Percentiles rank a stretch among this genome's conserved stretches.
These are phyloP conservation scores for Tieghemostelium lacteum DNA, from an alignment of 78 protist genomes.

Conservation along the genomic window DNA sequence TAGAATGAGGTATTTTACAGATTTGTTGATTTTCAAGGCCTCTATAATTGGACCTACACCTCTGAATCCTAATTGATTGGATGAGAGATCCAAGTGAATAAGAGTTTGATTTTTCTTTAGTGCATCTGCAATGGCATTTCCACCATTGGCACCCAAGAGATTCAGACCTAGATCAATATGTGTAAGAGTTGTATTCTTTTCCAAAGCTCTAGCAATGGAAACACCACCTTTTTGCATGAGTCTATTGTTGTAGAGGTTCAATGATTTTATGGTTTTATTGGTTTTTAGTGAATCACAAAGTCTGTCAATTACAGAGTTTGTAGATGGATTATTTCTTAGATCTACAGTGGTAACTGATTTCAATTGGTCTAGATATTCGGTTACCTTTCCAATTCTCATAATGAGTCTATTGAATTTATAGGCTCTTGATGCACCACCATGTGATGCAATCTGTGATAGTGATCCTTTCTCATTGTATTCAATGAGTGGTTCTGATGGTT, in stretches of 20 bases:
- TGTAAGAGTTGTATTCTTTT: slow-evolving; percentile 13
- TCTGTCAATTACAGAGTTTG: slow-evolving; percentile 58
- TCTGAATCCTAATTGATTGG: slow-evolving; percentile 51
- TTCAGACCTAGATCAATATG: slow-evolving; percentile 74
- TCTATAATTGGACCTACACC: slow-evolving; percentile 76
- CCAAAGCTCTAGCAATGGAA: slow-evolving; percentile 38
- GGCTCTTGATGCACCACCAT: not conserved
- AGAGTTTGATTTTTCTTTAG: slow-evolving; percentile 33
- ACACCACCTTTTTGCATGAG: slow-evolving; percentile 77
- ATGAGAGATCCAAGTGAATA: slow-evolving; percentile 56
- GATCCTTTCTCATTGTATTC: slow-evolving; percentile 45
- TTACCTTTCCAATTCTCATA: slow-evolving; percentile 64
- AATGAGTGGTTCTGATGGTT: slow-evolving; percentile 49
- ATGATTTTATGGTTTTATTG: slow-evolving; percentile 23
- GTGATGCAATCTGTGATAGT: not conserved
- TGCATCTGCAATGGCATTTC: slow-evolving; percentile 59
- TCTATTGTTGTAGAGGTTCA: slow-evolving; percentile 59
- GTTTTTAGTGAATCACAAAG: slow-evolving; percentile 40
- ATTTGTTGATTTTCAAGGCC: slow-evolving; percentile 54
- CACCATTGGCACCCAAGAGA: slow-evolving; percentile 72
- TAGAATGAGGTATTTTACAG: slow-evolving; percentile 29
- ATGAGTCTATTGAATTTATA: slow-evolving; percentile 7
- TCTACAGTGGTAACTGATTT: slow-evolving; percentile 28
- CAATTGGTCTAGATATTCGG: slow-evolving; percentile 20
- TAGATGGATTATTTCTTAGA: slow-evolving; percentile 43